Percentiles rank a stretch among this genome's conserved stretches.
Evolutionary conservation across 176 grass and related monocot genomes (phyloP).

Genomic region (Aegilops longissima): DNA sequence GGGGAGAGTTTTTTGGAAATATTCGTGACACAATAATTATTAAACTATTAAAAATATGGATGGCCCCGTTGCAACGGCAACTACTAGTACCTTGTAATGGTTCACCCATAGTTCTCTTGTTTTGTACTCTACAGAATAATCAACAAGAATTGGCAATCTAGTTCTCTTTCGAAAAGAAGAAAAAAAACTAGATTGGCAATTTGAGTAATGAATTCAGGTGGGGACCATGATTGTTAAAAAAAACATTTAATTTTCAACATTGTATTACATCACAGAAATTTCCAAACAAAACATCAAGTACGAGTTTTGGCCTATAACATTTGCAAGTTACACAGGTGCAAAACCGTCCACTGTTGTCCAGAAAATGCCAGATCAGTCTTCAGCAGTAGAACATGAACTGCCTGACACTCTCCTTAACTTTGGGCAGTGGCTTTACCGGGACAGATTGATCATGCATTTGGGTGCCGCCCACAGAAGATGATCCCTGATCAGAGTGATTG

Average conservation of each 20-base stretch:
- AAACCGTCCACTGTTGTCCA: background rate
- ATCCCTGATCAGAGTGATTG: slow-evolving; percentile 38
- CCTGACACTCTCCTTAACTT: slow-evolving; percentile 59
- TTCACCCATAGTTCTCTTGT: too few relatives aligned
- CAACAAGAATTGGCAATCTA: too few relatives aligned
- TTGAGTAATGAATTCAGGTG: too few relatives aligned
- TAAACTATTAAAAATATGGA: too few relatives aligned
- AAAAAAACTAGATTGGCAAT: too few relatives aligned
- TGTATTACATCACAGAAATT: background rate
- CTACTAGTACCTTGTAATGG: too few relatives aligned
- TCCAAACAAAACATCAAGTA: background rate
- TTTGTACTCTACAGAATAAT: too few relatives aligned
- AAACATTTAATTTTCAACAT: background rate
- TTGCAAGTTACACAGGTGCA: background rate
- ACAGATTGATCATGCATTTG: background rate
- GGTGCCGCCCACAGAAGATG: background rate
- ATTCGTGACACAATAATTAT: too few relatives aligned
- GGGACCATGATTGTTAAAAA: too few relatives aligned
- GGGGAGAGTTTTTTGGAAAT: too few relatives aligned
- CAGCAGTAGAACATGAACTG: slow-evolving; percentile 83
- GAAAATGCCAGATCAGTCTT: background rate
- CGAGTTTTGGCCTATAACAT: background rate
- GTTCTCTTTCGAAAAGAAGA: too few relatives aligned
- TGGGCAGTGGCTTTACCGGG: slow-evolving; percentile 38
- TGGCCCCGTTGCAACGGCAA: too few relatives aligned